Conservation (phyloP, 345 rosid genomes). For the Zanthoxylum bungeanum region DNA sequence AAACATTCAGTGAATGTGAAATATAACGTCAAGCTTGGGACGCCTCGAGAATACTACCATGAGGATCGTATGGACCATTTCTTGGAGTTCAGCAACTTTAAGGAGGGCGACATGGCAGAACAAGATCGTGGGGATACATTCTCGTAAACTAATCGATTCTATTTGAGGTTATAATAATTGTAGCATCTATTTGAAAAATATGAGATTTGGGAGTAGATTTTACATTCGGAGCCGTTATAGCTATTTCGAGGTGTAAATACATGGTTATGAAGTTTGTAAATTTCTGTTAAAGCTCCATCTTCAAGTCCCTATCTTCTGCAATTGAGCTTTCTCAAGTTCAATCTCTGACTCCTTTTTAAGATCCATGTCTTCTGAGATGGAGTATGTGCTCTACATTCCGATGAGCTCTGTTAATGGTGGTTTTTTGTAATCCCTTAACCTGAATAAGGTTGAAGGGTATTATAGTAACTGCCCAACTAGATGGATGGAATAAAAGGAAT, state of each 20-base stretch:
- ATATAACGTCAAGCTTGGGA: conserved; percentile 82
- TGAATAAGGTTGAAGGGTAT: too few species aligned
- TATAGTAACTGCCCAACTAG: too few species aligned
- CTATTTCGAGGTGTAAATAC: conserved; percentile 11
- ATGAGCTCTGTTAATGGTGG: too few species aligned
- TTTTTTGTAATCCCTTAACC: too few species aligned
- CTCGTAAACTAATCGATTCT: conserved; percentile 25
- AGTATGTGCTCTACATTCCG: too few species aligned
- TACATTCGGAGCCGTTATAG: neutral
- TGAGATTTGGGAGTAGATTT: neutral
- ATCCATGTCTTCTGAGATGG: too few species aligned
- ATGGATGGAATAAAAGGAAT: too few species aligned
- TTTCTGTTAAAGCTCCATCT: neutral
- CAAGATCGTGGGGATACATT: conserved; percentile 95
- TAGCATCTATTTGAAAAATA: neutral
- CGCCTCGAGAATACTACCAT: conserved; percentile 79
- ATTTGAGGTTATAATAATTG: neutral
- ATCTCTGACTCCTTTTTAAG: too few species aligned
- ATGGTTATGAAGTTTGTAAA: neutral
- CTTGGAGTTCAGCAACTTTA: conserved; percentile 94
- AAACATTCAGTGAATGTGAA: conserved; percentile 92
- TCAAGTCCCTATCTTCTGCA: too few species aligned
- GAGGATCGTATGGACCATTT: conserved; percentile 97
- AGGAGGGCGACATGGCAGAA: conserved; percentile 65
- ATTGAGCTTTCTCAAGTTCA: too few species aligned